Evolutionary conservation across 1,284 basidiomycete species (phyloP), one percentile per base, ranked within the genome.

Genomic region (Ganoderma sp.): DNA sequence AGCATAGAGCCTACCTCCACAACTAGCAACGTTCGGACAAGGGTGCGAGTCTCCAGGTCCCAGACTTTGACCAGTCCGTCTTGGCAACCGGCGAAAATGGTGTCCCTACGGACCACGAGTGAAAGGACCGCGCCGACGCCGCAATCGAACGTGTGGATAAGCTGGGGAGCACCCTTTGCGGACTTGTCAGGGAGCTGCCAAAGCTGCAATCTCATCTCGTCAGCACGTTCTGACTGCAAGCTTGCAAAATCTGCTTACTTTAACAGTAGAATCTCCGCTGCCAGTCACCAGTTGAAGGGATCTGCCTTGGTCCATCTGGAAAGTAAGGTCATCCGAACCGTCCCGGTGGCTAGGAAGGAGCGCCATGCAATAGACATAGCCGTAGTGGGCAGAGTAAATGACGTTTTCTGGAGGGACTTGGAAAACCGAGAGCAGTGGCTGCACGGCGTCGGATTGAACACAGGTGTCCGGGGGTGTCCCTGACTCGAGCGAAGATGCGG

Each of bases 61-160:
- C 95, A 91, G 7, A 99, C 91, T 72, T 93, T 93, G 73, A 99
- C 94, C 72, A 93, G 90, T 1, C 97, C 97, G 72, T 95, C 95
- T 79, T 99, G 97, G 73, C 96, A 92, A 0, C 96, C 97, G 0
- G 95, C 96, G 74, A 93, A 98, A 19, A 98, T 85, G 0, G 95
- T 94, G 45, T 92, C 93, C 43, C 91, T 90, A 54, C 87, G 85
- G 0, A 88, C 88, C 0, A 89, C 88, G 19, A 99, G 84, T 0
- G 95, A 88, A n/a, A 97, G 84, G 2, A 98, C 90, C 0, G 89
- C 92, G 15, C 89, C 92, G 72, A 86, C 86, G 66, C 79, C 82
- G 75, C 87, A 91, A 37, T 87, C 82, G 72, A 92, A 92, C 5
- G 89, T 87, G 72, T 91, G 87, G 37, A 85, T 73, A 2, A 89